These are phyloP conservation scores for Backusella westeae DNA, from an alignment of 192 early-diverging fungal genomes.

Conservation along the genomic window DNA sequence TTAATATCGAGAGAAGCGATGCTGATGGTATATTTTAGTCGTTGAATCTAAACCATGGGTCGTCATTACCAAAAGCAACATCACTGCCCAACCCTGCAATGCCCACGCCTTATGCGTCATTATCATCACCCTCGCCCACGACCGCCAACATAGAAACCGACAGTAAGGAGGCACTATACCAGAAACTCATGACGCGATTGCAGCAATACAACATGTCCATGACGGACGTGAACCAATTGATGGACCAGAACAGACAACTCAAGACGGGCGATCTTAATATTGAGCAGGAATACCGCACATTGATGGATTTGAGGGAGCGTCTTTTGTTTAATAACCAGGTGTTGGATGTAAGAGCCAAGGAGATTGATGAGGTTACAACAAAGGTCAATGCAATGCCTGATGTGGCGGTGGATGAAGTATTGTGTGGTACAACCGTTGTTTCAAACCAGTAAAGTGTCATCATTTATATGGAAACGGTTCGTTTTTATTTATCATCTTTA, in stretches of 20 bases:
- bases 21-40: neutral
- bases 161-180: constrained; percentile 60
- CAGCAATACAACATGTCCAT: constrained; percentile 58
- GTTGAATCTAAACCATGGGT: neutral
- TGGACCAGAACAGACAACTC: constrained; percentile 70
- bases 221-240: constrained; percentile 42
- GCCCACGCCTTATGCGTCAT: neutral
- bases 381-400: constrained; percentile 55
- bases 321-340: constrained; percentile 65
- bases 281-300: constrained; percentile 54
- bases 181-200: constrained; percentile 55
- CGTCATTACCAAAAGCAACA: neutral
- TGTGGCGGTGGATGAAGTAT: constrained; percentile 59
- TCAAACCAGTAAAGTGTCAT: constrained; percentile 60
- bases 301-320: constrained; percentile 58
- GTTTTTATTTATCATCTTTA: constrained; percentile 5
- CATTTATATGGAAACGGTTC: neutral
- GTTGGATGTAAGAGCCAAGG: constrained; percentile 59
- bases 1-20: no score
- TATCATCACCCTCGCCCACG: constrained; percentile 31
- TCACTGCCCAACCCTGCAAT: neutral
- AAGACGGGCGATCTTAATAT: constrained; percentile 69
- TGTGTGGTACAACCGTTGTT: constrained; percentile 61
- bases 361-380: constrained; percentile 54
- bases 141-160: constrained; percentile 16